These are phyloP conservation scores for Tetrahymena elliotti DNA, from an alignment of 73 alveolate genomes.

Conservation along the genomic window DNA sequence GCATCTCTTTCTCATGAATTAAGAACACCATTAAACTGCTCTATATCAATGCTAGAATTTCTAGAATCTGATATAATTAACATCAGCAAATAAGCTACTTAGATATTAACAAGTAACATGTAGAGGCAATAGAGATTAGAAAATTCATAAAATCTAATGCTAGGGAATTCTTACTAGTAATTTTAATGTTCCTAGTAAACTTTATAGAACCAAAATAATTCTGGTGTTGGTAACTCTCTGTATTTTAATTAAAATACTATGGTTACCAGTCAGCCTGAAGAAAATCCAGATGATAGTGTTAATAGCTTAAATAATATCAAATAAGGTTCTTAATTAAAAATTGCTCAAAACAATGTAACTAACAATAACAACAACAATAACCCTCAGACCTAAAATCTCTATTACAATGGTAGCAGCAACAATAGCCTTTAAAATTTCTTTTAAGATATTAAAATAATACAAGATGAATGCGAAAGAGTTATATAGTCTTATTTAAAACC, in stretches of 20 bases:
- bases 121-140: not conserved
- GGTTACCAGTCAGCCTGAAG: not conserved
- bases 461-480: not conserved
- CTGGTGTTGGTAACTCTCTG: not conserved
- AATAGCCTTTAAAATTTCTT: not conserved
- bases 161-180: not conserved
- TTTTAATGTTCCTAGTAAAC: not conserved
- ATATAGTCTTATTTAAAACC: slow-evolving; percentile 1
- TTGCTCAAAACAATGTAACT: not conserved
- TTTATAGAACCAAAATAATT: no score
- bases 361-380: not conserved
- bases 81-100: not conserved
- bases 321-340: not conserved
- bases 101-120: not conserved
- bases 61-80: not conserved
- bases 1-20: slow-evolving; percentile 20
- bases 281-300: not conserved
- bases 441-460: not conserved
- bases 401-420: not conserved
- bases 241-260: not conserved
- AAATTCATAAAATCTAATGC: not conserved
- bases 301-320: not conserved
- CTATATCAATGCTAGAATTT: not conserved
- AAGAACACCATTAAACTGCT: slow-evolving; percentile 25
- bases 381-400: not conserved